Evolutionary conservation across 1,139 yeast genomes (phyloP), one percentile per base, ranked within the genome.

Genomic region (Lodderomyces parapsilosis): DNA sequence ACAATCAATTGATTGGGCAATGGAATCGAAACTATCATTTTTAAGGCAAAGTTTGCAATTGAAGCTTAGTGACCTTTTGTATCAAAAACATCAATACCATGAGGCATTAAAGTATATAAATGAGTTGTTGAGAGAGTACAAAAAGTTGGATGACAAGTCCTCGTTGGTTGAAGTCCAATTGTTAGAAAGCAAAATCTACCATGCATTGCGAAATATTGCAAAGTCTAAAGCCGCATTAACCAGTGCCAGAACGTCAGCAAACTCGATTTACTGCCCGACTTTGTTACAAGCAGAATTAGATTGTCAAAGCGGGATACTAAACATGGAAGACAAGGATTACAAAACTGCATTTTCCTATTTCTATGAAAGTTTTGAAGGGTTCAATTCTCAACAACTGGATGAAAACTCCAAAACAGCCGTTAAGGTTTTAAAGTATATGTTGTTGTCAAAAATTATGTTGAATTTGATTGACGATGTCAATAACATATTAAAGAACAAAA

Each of bases 281-380:
- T 72, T 84, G 41, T 79, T 86, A 56, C 96, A 94, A 66, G 99
- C 99, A 1, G 96, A 90, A 59, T 76, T 94, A 47, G 99, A 94
- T 63, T 80, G 90, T 66, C 93, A 91, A 83, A 84, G 95, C 62
- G 99, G 99, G 52, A 83, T 93, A 45, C 76, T 94, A 52, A 96
- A 93, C 66, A 96, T 98, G 27, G 98, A 94, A 65, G 99, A 94
- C 57, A 87, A 87, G 62, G 99, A 94, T 65, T 94, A 88, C 69
- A 87, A 89, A 60, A 94, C 99, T 6, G 96, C 98, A 8, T 94
- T 80, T 59, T 90, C 98, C 5, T 93, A 93, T 66, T 93, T 93
- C 57, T 91, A 81, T 60, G 99, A 93, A 66, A 85, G 97, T 25
- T 90, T 93, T 58, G 99, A 93, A 65, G 94, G 94, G 28, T 93